Evolutionary conservation across 495 filamentous ascomycete species (phyloP).

Genomic region (Penicillium argentinense): DNA sequence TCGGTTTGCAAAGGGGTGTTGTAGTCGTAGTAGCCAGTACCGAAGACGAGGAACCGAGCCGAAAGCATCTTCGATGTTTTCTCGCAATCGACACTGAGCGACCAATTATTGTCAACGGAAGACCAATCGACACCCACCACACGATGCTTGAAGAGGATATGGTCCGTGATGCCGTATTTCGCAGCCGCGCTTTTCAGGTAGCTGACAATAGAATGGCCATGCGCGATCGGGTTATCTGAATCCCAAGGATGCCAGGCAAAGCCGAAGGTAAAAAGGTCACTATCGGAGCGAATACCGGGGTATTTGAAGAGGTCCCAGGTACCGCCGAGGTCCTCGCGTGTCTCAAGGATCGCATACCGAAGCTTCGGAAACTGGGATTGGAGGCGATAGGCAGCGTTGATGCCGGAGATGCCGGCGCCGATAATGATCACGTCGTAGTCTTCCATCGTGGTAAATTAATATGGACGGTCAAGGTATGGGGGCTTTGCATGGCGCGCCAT

Average conservation of each 20-base stretch:
- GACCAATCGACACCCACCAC: conserved; percentile 50
- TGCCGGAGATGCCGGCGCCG: conserved; percentile 39
- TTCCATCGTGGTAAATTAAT: conserved; percentile 2
- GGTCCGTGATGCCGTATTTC: conserved; percentile 52
- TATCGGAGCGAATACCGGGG: conserved; percentile 59
- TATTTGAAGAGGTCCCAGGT: conserved; percentile 66
- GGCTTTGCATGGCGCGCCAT: no score
- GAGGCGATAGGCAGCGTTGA: conserved; percentile 57
- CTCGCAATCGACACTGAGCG: conserved; percentile 32
- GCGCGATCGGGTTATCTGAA: conserved; percentile 48
- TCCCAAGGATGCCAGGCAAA: conserved; percentile 63
- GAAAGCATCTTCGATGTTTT: background rate
- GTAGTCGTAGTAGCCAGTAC: conserved; percentile 42
- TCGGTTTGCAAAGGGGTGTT: conserved; percentile 39
- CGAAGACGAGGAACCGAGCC: conserved; percentile 8
- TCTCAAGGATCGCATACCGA: conserved; percentile 56
- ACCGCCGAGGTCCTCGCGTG: conserved; percentile 53
- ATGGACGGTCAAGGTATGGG: no score
- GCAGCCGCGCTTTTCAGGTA: conserved; percentile 56
- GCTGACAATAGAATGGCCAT: conserved; percentile 48
- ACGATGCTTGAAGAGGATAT: conserved; percentile 49
- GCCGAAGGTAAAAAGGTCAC: conserved; percentile 57
- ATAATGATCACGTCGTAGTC: conserved; percentile 38
- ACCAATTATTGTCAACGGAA: conserved; percentile 50
- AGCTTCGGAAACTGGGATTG: conserved; percentile 51